These are phyloP conservation scores for Chrysoporthe cubensis DNA, from an alignment of 2,329 filamentous ascomycete genomes.

Conservation along the genomic window DNA sequence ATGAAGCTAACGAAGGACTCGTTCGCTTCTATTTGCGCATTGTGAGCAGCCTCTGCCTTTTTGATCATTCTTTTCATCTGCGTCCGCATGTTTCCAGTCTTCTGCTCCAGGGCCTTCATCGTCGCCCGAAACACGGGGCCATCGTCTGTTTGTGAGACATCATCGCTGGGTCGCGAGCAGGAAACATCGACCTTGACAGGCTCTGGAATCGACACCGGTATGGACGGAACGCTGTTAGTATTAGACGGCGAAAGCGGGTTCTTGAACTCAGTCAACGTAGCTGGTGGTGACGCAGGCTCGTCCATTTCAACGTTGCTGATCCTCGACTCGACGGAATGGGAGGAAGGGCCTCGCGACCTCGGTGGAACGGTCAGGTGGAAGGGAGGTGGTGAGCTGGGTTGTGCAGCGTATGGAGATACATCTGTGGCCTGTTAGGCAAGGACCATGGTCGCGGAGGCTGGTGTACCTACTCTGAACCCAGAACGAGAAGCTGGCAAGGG, in stretches of 20 bases:
- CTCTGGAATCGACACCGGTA: conserved; percentile 41
- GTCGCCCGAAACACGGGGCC: conserved; percentile 95
- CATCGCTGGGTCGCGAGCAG: conserved; percentile 82
- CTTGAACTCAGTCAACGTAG: conserved; percentile 43
- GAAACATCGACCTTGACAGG: conserved; percentile 84
- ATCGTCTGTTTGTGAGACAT: conserved; percentile 84
- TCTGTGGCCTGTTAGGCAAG: conserved; percentile 42
- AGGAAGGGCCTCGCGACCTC: conserved; percentile 80
- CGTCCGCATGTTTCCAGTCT: conserved; percentile 89
- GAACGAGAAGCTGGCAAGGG: conserved; percentile 90
- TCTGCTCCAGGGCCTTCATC: conserved; percentile 94
- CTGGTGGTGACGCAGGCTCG: conserved; percentile 59
- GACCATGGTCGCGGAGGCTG: neutral
- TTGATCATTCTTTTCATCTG: conserved; percentile 97
- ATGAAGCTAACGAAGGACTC: conserved; percentile 83
- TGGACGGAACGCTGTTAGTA: conserved; percentile 13
- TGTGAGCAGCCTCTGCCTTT: conserved; percentile 85
- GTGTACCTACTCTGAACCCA: conserved; percentile 78
- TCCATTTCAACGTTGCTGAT: conserved; percentile 73
- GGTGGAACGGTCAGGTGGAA: conserved; percentile 74
- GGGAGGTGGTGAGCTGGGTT: conserved; percentile 70
- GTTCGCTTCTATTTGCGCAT: conserved; percentile 81
- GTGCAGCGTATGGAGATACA: conserved; percentile 49
- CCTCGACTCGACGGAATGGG: conserved; percentile 83
- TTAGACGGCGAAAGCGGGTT: conserved; percentile 24